A percentile compares a stretch with the other conserved stretches of the same genome.
phyloP scores from a whole-genome alignment of 805 yeast genomes.

The Hanseniaspora clermontiae region DNA sequence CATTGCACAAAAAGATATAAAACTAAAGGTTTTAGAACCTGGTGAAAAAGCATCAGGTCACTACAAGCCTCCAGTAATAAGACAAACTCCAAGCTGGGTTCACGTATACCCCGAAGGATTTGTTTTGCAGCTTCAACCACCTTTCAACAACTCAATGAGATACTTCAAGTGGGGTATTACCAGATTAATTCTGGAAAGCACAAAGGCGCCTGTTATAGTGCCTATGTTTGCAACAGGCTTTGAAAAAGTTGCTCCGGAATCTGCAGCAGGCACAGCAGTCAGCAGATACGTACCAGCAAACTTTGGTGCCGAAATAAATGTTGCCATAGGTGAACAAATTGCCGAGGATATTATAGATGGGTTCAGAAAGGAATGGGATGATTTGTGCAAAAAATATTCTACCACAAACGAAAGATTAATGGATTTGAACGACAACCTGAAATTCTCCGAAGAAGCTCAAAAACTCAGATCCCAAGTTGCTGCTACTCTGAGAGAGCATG shows the following conservation, averaged over 20 bases:
- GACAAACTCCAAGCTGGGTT: slow-evolving; percentile 71
- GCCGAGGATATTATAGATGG: slow-evolving; percentile 44
- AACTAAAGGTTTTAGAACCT: slow-evolving; percentile 15
- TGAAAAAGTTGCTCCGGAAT: slow-evolving; percentile 75
- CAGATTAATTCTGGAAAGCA: slow-evolving; percentile 67
- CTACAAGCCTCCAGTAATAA: slow-evolving; percentile 43
- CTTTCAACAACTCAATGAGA: slow-evolving; percentile 75
- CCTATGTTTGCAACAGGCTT: slow-evolving; percentile 82
- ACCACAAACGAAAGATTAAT: slow-evolving; percentile 36
- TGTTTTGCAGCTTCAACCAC: slow-evolving; percentile 72
- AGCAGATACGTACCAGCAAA: slow-evolving; percentile 50
- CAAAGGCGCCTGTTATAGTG: slow-evolving; percentile 70
- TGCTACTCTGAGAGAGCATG: slow-evolving; percentile 49
- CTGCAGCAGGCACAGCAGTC: slow-evolving; percentile 40
- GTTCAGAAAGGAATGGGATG: slow-evolving; percentile 61
- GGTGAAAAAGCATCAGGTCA: slow-evolving; percentile 16
- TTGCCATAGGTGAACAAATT: slow-evolving; percentile 60
- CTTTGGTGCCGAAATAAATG: slow-evolving; percentile 52
- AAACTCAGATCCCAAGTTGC: slow-evolving; percentile 61
- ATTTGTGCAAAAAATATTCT: slow-evolving; percentile 41
- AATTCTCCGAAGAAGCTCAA: slow-evolving; percentile 50
- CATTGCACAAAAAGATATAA: neutral
- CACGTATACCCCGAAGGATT: slow-evolving; percentile 93
- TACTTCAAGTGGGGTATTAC: slow-evolving; percentile 94
- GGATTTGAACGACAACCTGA: slow-evolving; percentile 52